Evolutionary conservation across 306 rosid genomes (phyloP).

Genomic region (Hippophae tibetana): DNA sequence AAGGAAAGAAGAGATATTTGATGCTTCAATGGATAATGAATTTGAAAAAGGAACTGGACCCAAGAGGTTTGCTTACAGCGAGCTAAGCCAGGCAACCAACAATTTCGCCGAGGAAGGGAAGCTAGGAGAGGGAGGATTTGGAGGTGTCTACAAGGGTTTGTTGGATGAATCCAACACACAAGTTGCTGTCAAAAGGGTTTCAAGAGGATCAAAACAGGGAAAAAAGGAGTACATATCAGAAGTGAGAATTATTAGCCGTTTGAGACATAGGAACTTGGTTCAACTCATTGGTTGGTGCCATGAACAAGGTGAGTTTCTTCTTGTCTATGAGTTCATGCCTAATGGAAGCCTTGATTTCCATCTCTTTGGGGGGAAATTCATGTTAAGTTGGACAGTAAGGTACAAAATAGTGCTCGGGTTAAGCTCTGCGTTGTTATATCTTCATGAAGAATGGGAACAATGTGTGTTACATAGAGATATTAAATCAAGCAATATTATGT

Average conservation of each 20-base stretch:
- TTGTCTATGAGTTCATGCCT: constrained; percentile 58
- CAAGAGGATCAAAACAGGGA: constrained; percentile 66
- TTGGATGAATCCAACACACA: constrained; percentile 25
- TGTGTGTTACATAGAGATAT: constrained; percentile 76
- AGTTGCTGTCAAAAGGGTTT: constrained; percentile 64
- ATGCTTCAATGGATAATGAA: constrained; percentile 44
- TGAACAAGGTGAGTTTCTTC: constrained; percentile 53
- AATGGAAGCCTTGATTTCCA: constrained; percentile 80
- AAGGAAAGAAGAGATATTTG: constrained; percentile 17
- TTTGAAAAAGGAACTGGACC: constrained; percentile 62
- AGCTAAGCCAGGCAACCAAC: constrained; percentile 39
- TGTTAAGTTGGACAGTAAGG: constrained; percentile 44
- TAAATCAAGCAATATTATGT: constrained; percentile 65
- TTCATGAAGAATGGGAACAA: constrained; percentile 81
- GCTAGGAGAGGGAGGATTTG: constrained; percentile 75
- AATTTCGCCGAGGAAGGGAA: constrained; percentile 40
- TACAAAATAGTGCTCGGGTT: constrained; percentile 52
- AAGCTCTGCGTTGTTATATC: constrained; percentile 54
- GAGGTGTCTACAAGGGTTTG: constrained; percentile 58
- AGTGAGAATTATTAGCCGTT: constrained; percentile 53
- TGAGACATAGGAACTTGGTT: constrained; percentile 65
- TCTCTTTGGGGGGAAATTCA: constrained; percentile 33
- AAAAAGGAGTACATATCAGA: constrained; percentile 62
- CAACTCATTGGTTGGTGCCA: constrained; percentile 85
- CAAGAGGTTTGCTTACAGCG: constrained; percentile 43